Conservation (phyloP, 495 filamentous ascomycete species). For the Hypoxylon trugodes region DNA sequence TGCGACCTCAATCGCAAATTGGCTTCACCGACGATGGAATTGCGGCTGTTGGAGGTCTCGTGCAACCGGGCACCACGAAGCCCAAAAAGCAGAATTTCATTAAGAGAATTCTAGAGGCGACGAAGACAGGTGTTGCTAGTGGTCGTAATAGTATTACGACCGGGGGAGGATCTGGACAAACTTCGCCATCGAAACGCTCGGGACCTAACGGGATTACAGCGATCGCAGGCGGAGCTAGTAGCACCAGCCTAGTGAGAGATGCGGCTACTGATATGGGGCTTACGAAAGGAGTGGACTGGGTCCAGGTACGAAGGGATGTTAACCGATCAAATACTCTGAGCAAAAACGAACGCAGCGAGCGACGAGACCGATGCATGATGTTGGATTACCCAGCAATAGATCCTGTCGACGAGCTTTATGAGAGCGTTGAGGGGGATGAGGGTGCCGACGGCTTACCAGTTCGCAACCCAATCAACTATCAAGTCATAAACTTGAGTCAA, state of each 20-base stretch:
- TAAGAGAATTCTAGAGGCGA: slow-evolving; percentile 93
- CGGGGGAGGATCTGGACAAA: slow-evolving; percentile 53
- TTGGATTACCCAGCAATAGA: slow-evolving; percentile 87
- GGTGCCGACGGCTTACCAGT: slow-evolving; percentile 84
- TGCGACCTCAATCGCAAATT: slow-evolving; percentile 57
- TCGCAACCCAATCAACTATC: slow-evolving; percentile 83
- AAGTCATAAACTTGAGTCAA: slow-evolving; percentile 75
- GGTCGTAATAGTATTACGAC: slow-evolving; percentile 84
- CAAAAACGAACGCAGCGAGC: slow-evolving; percentile 82
- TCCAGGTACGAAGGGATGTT: slow-evolving; percentile 93
- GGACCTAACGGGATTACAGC: slow-evolving; percentile 54
- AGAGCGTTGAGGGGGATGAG: slow-evolving; percentile 90
- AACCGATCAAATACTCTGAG: slow-evolving; percentile 94
- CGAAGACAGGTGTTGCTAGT: slow-evolving; percentile 91
- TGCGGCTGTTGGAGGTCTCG: slow-evolving; percentile 75
- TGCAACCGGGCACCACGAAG: slow-evolving; percentile 70
- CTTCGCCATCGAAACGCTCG: slow-evolving; percentile 40
- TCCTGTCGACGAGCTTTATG: slow-evolving; percentile 85
- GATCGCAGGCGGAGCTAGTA: slow-evolving; percentile 59
- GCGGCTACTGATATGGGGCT: slow-evolving; percentile 73
- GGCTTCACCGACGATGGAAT: slow-evolving; percentile 58
- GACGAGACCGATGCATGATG: slow-evolving; percentile 94
- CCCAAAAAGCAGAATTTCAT: slow-evolving; percentile 93
- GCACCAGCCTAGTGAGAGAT: slow-evolving; percentile 51
- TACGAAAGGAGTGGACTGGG: slow-evolving; percentile 80